Conservation (phyloP, 306 rosid genomes). For the Clitoria ternatea region DNA sequence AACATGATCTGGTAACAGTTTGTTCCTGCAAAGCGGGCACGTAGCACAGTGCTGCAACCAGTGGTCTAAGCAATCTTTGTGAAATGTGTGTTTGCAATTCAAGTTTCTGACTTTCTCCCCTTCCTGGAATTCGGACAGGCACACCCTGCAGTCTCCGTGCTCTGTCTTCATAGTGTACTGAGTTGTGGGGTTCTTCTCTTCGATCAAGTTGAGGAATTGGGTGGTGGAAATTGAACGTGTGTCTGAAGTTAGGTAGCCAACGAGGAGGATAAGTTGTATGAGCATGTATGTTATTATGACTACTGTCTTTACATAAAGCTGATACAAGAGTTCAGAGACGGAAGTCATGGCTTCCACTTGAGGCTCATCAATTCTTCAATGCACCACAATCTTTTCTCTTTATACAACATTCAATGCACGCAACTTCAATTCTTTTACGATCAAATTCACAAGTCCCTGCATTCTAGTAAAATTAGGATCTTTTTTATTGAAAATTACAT, state of each 20-base stretch:
- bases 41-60: conserved; percentile 82
- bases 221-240: conserved; percentile 46
- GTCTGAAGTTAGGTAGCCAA: conserved; percentile 34
- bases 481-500: too few species aligned
- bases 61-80: conserved; percentile 70
- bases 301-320: conserved; percentile 48
- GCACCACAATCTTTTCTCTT: background rate
- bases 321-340: conserved; percentile 54
- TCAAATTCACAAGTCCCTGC: too few species aligned
- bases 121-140: conserved; percentile 71
- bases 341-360: conserved; percentile 46
- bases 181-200: conserved; percentile 61
- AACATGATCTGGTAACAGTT: conserved; percentile 67
- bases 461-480: too few species aligned
- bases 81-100: conserved; percentile 76
- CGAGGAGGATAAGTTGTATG: conserved; percentile 44
- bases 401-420: background rate
- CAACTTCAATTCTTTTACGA: too few species aligned
- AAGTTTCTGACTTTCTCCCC: conserved; percentile 67
- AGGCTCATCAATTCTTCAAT: background rate
- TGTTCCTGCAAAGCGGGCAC: conserved; percentile 84
- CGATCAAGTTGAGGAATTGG: conserved; percentile 67
- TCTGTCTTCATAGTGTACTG: conserved; percentile 26
- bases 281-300: conserved; percentile 54
- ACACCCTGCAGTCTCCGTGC: conserved; percentile 60